Evolutionary conservation across 345 rosid genomes (phyloP), one percentile per base, ranked within the genome.

Genomic region (Citrus inodora): DNA sequence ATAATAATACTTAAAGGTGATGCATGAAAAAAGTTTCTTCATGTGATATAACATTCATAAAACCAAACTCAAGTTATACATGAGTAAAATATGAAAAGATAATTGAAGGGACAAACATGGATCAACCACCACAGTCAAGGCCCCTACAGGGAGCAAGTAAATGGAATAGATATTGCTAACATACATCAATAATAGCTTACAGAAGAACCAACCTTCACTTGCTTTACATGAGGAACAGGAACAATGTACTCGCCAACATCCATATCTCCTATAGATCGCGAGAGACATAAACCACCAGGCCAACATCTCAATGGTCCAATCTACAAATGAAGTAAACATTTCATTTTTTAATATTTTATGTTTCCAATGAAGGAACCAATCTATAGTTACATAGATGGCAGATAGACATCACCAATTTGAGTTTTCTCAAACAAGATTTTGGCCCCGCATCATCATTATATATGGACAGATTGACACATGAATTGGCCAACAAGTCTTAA

Each of bases 251-350:
- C 98, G 40, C 99, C 99, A 55, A 94, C 95, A 85, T 97, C 99
- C 83, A 90, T 78, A 83, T 97, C 99, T 67, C 99, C 99, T 65
- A 97, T 94, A 48, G 99, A 97, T 87, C 99, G 90, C 64, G 99
- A 97, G 79, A 97, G 98, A 85, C 99, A 97, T 79, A 97, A 83
- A 78, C 99, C 99, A 80, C 99, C 99, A 53, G 99, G 99, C 99
- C 99, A 97, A 90, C 99, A 97, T 87, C 99, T 88, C 84, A 97
- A 79, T 22, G 99, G 99, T 76, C 98, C 99, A 88, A 97, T 91
- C 99, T 97, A 83, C 67, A 85, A 79, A 33, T 81, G 51, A 19
- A 78, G n/a, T 75, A 71, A 4, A 74, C 71, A 69, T 78, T 28
- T 72, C 28, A 24, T 27, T 67, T 32, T 14, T 24, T 19, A 67